Evolutionary conservation across 2,329 filamentous ascomycete species (phyloP).

Genomic region (Pyricularia sp.): DNA sequence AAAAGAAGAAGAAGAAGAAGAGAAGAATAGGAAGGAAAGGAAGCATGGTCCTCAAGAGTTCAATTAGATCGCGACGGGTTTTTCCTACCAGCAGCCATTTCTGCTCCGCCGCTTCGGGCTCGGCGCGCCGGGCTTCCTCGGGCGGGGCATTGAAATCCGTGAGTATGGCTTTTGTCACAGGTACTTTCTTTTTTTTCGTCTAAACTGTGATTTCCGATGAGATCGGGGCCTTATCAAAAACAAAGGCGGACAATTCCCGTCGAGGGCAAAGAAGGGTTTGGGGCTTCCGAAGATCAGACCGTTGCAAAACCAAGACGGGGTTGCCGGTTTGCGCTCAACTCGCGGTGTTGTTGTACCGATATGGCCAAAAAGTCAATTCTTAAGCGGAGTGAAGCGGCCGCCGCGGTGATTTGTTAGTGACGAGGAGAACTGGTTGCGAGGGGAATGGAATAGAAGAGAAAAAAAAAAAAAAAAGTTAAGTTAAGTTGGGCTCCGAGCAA

Average conservation of each 20-base stretch:
- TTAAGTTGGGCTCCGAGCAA: no score
- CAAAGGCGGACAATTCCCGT: neutral
- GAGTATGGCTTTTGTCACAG: no score
- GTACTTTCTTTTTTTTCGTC: no score
- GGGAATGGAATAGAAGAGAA: no score
- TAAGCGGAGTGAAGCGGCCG: no score
- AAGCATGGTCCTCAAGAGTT: conserved; percentile 3
- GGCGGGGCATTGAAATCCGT: conserved; percentile 25
- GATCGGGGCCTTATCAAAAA: neutral
- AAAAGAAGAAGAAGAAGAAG: neutral
- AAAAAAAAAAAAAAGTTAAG: no score
- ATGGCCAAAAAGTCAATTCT: no score
- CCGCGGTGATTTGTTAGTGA: no score
- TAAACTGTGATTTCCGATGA: no score
- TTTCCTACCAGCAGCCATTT: conserved; percentile 49
- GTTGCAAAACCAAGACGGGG: neutral
- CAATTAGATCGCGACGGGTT: conserved; percentile 7
- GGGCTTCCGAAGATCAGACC: neutral
- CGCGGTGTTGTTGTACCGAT: no score
- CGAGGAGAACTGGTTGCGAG: no score
- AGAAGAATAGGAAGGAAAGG: no score
- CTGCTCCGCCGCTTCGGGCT: conserved; percentile 31
- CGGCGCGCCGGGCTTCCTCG: conserved; percentile 27
- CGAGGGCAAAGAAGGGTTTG: neutral
- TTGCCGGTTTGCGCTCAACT: neutral